These are phyloP conservation scores for Passiflora organensis DNA, from an alignment of 345 rosid species.

Conservation along the genomic window DNA sequence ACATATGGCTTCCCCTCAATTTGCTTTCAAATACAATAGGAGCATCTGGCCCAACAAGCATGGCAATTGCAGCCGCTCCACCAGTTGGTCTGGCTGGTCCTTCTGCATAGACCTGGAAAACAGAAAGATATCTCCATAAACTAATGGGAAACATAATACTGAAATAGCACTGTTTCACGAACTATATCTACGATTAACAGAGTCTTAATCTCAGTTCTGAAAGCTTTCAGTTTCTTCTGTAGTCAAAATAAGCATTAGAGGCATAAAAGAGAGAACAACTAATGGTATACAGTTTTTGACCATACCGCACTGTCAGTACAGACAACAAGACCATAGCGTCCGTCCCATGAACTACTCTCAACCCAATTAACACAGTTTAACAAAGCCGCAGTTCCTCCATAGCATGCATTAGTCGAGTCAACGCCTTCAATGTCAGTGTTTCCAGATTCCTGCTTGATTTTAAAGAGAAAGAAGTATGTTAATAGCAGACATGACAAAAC, in stretches of 20 bases:
- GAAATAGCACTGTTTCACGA: too few species aligned
- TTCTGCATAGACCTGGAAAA: slow-evolving; percentile 94
- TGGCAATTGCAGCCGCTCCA: slow-evolving; percentile 97
- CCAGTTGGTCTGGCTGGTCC: slow-evolving; percentile 99
- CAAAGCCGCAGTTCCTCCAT: slow-evolving; percentile 98
- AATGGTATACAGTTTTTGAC: slow-evolving; percentile 5
- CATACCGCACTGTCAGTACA: slow-evolving; percentile 99
- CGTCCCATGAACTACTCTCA: slow-evolving; percentile 98
- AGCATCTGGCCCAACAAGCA: slow-evolving; percentile 91
- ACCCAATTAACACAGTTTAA: slow-evolving; percentile 98
- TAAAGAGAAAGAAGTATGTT: slow-evolving; percentile 12
- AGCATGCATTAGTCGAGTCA: slow-evolving; percentile 97
- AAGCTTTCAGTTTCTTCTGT: too few species aligned
- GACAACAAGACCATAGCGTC: slow-evolving; percentile 94
- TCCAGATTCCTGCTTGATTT: slow-evolving; percentile 71
- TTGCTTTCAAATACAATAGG: slow-evolving; percentile 94
- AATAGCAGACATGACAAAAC: too few species aligned
- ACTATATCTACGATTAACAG: not conserved
- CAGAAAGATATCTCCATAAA: slow-evolving; percentile 11
- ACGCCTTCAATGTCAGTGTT: slow-evolving; percentile 98
- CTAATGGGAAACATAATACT: slow-evolving; percentile 4
- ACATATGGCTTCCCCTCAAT: slow-evolving; percentile 89
- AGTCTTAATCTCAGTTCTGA: not conserved
- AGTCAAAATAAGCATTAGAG: not conserved
- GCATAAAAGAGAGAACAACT: not conserved